Evolutionary conservation across 441 rosid genomes (phyloP).

Genomic region (Erodium trifolium): DNA sequence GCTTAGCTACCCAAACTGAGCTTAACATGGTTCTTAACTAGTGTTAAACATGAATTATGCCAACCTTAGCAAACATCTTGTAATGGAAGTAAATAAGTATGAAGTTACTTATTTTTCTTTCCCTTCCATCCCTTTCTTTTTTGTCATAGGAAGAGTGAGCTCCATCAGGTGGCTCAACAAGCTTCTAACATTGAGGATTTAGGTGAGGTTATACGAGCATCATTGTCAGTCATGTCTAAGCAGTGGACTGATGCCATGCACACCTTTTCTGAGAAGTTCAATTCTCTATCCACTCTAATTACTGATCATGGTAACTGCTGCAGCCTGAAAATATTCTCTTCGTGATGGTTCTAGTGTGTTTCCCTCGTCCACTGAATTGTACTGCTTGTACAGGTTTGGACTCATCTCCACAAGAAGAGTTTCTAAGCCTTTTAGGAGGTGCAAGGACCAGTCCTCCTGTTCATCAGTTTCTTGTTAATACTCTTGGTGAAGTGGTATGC

Average conservation of each 20-base stretch:
- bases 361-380: conserved; percentile 18
- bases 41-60: neutral
- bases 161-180: conserved; percentile 92
- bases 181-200: conserved; percentile 84
- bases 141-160: conserved; percentile 62
- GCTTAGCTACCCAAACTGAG: neutral
- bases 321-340: conserved; percentile 9
- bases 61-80: neutral
- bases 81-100: neutral
- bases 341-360: conserved; percentile 10
- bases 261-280: conserved; percentile 68
- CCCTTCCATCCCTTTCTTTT: conserved; percentile 6
- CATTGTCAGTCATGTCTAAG: conserved; percentile 68
- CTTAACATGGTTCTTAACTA: neutral
- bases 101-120: conserved; percentile 4
- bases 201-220: conserved; percentile 66
- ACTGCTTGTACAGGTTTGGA: conserved; percentile 49
- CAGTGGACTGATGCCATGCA: conserved; percentile 90
- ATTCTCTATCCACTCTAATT: conserved; percentile 61
- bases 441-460: conserved; percentile 84
- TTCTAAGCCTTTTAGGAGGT: conserved; percentile 86
- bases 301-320: conserved; percentile 53
- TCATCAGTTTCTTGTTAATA: conserved; percentile 78
- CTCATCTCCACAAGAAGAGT: conserved; percentile 89
- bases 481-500: conserved; percentile 82